These are phyloP conservation scores for Teratosphaeria destructans DNA, from an alignment of 2,329 filamentous ascomycete species.

Conservation along the genomic window DNA sequence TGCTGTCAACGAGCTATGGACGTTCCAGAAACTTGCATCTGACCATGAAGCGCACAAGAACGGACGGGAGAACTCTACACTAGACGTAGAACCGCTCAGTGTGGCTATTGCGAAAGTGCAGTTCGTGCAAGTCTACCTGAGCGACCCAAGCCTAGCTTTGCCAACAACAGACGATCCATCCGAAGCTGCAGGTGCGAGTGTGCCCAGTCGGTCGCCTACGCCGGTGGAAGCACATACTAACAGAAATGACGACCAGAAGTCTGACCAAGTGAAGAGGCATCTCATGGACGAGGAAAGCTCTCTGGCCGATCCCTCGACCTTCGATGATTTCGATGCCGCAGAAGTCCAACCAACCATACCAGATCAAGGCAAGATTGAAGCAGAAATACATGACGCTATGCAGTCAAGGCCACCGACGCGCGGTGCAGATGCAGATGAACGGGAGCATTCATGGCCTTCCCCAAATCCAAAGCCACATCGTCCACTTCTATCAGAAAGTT, in stretches of 20 bases:
- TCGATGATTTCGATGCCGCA: conserved; percentile 6
- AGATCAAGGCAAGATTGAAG: not conserved
- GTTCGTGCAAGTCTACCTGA: conserved; percentile 41
- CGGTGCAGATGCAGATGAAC: not conserved
- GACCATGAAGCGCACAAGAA: conserved; percentile 9
- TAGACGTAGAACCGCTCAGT: conserved; percentile 28
- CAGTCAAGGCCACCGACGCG: not conserved
- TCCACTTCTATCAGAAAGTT: conserved; percentile 58
- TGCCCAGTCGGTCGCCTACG: not conserved
- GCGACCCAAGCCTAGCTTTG: conserved; percentile 35
- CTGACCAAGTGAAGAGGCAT: not conserved
- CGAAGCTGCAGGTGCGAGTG: not conserved
- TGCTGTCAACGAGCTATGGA: conserved; percentile 53
- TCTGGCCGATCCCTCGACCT: conserved; percentile 8
- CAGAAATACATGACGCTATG: not conserved
- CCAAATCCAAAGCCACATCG: conserved; percentile 21
- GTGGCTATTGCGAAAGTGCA: conserved; percentile 41
- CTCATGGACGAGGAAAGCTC: not conserved
- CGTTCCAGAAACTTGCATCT: conserved; percentile 41
- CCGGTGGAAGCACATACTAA: not conserved
- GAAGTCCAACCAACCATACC: not conserved
- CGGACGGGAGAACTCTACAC: conserved; percentile 24
- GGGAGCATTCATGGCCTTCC: not conserved
- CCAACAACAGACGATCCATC: conserved; percentile 21
- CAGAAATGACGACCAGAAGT: not conserved